Evolutionary conservation across 1,284 basidiomycete species (phyloP).

Genomic region (Malassezia furfur): DNA sequence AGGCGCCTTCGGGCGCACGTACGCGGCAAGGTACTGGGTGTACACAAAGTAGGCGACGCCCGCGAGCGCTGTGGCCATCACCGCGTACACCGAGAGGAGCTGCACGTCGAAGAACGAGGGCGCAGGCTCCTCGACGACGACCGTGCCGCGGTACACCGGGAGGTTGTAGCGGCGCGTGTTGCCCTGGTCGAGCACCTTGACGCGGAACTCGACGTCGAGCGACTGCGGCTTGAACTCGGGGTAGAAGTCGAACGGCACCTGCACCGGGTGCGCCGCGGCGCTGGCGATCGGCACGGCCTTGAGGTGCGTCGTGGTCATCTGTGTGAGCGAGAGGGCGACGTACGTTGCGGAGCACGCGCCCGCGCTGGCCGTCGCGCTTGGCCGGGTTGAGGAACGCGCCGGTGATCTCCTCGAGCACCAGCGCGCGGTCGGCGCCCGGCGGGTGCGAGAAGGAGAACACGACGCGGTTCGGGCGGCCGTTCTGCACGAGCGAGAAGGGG

Average conservation of each 20-base stretch:
- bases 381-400: slow-evolving; percentile 44
- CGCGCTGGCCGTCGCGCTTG: slow-evolving; percentile 34
- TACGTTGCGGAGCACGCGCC: slow-evolving; percentile 40
- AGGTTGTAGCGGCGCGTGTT: slow-evolving; percentile 39
- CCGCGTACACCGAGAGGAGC: slow-evolving; percentile 35
- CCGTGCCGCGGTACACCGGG: slow-evolving; percentile 34
- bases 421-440: slow-evolving; percentile 31
- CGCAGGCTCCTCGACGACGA: slow-evolving; percentile 41
- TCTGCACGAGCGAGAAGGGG: slow-evolving; percentile 40
- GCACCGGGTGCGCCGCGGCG: slow-evolving; percentile 29
- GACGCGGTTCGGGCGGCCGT: slow-evolving; percentile 44
- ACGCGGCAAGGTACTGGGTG: slow-evolving; percentile 18
- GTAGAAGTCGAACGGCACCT: slow-evolving; percentile 43
- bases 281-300: slow-evolving; percentile 33
- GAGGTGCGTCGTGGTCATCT: slow-evolving; percentile 40
- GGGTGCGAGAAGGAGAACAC: slow-evolving; percentile 39
- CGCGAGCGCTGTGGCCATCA: slow-evolving; percentile 21
- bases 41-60: slow-evolving; percentile 25
- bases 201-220: slow-evolving; percentile 35
- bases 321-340: slow-evolving; percentile 1
- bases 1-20: not conserved
- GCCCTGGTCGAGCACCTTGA: slow-evolving; percentile 36
- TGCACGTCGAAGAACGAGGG: slow-evolving; percentile 43
- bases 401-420: slow-evolving; percentile 36
- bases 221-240: slow-evolving; percentile 46